Percentiles rank a stretch among this genome's conserved stretches.
Conservation (phyloP, 345 rosid species). For the Syzygium grande region DNA sequence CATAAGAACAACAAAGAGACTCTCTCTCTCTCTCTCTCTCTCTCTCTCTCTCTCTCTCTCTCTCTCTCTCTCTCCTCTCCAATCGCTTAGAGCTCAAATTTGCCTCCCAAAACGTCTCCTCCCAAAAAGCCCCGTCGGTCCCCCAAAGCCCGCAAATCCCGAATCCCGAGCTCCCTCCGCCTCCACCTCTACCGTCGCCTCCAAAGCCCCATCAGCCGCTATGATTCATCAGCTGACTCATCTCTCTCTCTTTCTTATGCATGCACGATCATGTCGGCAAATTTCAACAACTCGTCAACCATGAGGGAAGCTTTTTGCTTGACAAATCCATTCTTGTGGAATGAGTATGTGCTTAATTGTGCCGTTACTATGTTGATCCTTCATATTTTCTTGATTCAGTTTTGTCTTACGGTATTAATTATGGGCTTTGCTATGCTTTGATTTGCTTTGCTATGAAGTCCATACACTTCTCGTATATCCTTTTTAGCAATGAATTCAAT, state of each 20-base stretch:
- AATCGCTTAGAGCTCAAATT: rapidly evolving
- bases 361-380: background rate
- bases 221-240: too few relatives aligned
- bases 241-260: background rate
- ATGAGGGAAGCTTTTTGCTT: background rate
- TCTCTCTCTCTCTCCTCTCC: background rate
- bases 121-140: background rate
- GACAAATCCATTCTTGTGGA: background rate
- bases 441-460: background rate
- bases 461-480: background rate
- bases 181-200: background rate
- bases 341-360: background rate
- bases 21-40: too few relatives aligned
- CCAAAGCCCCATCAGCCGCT: too few relatives aligned
- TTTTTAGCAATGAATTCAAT: background rate
- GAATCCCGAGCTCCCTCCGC: background rate
- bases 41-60: background rate
- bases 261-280: too few relatives aligned
- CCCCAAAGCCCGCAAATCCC: too few relatives aligned
- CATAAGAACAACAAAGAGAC: too few relatives aligned
- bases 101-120: background rate
- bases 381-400: background rate
- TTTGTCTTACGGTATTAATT: background rate
- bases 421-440: background rate
- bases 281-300: too few relatives aligned